phyloP scores from a whole-genome alignment of 768 basidiomycete genomes.

The Rossbeevera mucosa region DNA sequence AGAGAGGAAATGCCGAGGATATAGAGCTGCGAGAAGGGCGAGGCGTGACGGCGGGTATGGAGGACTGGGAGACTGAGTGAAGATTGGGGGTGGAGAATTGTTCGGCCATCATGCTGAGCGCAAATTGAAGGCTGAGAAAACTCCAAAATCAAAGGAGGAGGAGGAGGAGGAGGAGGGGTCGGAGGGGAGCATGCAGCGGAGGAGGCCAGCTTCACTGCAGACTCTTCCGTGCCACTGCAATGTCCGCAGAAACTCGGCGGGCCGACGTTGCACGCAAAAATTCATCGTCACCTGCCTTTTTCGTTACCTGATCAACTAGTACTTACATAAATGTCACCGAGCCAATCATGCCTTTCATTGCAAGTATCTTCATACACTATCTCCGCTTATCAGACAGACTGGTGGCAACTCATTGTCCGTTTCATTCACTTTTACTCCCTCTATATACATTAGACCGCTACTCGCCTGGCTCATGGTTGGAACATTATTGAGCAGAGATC shows the following conservation, averaged over 20 bases:
- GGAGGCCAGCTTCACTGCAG: conserved; percentile 31
- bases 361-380: too few species aligned
- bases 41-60: conserved; percentile 27
- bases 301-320: conserved; percentile 29
- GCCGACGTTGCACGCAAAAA: conserved; percentile 7
- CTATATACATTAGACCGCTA: too few species aligned
- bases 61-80: conserved; percentile 19
- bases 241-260: conserved; percentile 2
- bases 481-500: background rate
- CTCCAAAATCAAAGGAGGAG: conserved; percentile 4
- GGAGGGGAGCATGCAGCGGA: conserved; percentile 21
- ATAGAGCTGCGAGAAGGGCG: conserved; percentile 29
- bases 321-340: conserved; percentile 14
- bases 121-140: conserved; percentile 3
- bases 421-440: too few species aligned
- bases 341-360: conserved; percentile 3
- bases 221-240: conserved; percentile 1
- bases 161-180: background rate
- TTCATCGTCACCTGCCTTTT: conserved; percentile 29
- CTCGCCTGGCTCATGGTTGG: background rate
- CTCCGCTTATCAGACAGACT: too few species aligned
- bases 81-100: conserved; percentile 14
- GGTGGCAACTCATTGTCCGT: too few species aligned
- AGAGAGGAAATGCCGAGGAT: conserved; percentile 22
- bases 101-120: conserved; percentile 24